A percentile compares a stretch with the other conserved stretches of the same genome.
Conservation (phyloP, 2,329 filamentous ascomycete species). For the Plenodomus biglobosus region DNA sequence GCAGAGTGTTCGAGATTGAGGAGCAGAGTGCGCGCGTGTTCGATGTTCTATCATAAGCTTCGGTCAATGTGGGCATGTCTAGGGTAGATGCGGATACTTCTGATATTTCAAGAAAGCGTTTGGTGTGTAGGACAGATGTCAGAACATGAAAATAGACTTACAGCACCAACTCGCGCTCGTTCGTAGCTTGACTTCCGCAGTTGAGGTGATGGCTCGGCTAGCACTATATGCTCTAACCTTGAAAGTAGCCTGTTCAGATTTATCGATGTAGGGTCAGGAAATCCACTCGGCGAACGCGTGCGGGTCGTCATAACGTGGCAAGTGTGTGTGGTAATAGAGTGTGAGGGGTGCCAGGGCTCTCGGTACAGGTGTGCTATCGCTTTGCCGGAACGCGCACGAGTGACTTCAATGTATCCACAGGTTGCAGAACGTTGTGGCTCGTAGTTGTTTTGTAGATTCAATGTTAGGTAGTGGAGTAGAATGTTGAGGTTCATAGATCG, state of each 20-base stretch:
- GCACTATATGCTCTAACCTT: conserved; percentile 66
- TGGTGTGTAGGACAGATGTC: background rate
- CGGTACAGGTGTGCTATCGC: background rate
- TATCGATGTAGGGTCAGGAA: conserved; percentile 34
- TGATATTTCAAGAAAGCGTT: background rate
- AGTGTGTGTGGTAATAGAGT: background rate
- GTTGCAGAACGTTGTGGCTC: background rate
- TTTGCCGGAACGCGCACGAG: background rate
- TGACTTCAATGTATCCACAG: no score
- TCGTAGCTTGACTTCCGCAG: conserved; percentile 67
- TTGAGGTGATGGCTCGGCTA: conserved; percentile 62
- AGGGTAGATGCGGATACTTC: background rate
- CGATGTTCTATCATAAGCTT: conserved; percentile 60
- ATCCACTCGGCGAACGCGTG: conserved; percentile 25
- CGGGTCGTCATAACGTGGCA: conserved; percentile 22
- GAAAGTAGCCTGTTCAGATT: conserved; percentile 66
- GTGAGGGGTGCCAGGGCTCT: background rate
- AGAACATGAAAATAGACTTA: conserved; percentile 39
- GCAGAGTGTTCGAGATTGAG: conserved; percentile 71
- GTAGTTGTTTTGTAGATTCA: no score
- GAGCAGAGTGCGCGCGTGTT: conserved; percentile 69
- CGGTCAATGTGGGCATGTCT: conserved; percentile 1
- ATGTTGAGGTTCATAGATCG: no score
- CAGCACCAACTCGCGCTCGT: conserved; percentile 60
- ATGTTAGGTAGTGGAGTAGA: no score